phyloP scores from a whole-genome alignment of 352 stramenopile species.

The Phytophthora cajani region DNA sequence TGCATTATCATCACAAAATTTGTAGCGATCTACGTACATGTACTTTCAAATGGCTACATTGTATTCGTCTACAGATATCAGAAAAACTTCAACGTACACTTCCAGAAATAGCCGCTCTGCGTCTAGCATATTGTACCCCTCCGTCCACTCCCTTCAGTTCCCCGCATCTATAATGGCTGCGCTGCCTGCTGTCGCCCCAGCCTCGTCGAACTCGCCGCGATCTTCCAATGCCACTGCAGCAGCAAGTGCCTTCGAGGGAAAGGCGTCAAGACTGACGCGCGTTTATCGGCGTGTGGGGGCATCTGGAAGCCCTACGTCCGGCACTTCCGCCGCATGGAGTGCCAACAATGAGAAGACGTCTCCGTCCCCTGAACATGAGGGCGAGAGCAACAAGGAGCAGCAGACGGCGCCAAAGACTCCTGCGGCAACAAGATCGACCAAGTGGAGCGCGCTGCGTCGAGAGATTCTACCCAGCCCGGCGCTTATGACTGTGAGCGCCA shows the following conservation, averaged over 20 bases:
- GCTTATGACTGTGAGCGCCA: slow-evolving; percentile 67
- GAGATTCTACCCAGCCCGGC: slow-evolving; percentile 54
- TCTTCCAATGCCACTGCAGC: slow-evolving; percentile 7
- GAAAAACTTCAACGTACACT: slow-evolving; percentile 16
- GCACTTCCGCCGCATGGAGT: slow-evolving; percentile 4
- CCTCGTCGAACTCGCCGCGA: slow-evolving; percentile 3
- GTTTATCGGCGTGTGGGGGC: slow-evolving; percentile 14
- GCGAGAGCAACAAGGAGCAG: slow-evolving; percentile 56
- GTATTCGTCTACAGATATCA: slow-evolving; percentile 14
- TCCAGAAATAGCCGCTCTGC: slow-evolving; percentile 7
- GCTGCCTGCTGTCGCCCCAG: slow-evolving; percentile 16
- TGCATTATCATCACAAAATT: background rate
- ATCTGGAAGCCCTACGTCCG: slow-evolving; percentile 2
- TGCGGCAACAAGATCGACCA: slow-evolving; percentile 13
- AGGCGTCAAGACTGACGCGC: slow-evolving; percentile 22
- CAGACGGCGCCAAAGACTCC: slow-evolving; percentile 19
- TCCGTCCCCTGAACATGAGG: slow-evolving; percentile 13
- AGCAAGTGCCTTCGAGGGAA: slow-evolving; percentile 6
- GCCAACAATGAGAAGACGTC: slow-evolving; percentile 7
- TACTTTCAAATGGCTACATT: background rate
- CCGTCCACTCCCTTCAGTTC: background rate
- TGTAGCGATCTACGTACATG: background rate
- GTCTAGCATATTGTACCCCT: background rate
- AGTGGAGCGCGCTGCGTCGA: slow-evolving; percentile 39
- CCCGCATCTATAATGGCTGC: slow-evolving; percentile 24